These are phyloP conservation scores for Tetrahymena borealis DNA, from an alignment of 73 alveolate species.

Conservation along the genomic window DNA sequence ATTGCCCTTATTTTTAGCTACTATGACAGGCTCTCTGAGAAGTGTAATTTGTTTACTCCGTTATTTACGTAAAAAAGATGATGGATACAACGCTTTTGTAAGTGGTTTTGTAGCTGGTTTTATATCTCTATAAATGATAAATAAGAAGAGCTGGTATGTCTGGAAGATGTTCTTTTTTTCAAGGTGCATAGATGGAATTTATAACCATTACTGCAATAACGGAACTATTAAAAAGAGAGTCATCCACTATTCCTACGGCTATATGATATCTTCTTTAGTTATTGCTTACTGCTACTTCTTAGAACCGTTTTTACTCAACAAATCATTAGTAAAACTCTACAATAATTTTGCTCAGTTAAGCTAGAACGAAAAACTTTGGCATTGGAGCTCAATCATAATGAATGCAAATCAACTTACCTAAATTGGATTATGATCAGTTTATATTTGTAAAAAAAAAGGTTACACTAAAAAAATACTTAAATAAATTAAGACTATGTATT, in stretches of 20 bases:
- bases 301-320: neutral
- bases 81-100: neutral
- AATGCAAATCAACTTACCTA: neutral
- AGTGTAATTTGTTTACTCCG: neutral
- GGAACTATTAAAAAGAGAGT: neutral
- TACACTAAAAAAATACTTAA: no score
- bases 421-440: neutral
- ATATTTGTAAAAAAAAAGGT: neutral
- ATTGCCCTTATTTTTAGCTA: neutral
- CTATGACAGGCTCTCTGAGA: neutral
- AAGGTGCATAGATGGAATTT: neutral
- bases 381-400: neutral
- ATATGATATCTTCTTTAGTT: neutral
- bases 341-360: neutral
- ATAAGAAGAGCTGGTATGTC: neutral
- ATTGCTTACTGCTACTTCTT: neutral
- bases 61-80: neutral
- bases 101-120: neutral
- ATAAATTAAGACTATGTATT: neutral
- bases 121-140: neutral
- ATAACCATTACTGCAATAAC: neutral
- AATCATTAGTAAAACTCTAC: neutral
- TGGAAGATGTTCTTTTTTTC: neutral
- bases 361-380: neutral
- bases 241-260: neutral